Evolutionary conservation across 306 rosid species (phyloP).

Genomic region (Acmispon strigosus): DNA sequence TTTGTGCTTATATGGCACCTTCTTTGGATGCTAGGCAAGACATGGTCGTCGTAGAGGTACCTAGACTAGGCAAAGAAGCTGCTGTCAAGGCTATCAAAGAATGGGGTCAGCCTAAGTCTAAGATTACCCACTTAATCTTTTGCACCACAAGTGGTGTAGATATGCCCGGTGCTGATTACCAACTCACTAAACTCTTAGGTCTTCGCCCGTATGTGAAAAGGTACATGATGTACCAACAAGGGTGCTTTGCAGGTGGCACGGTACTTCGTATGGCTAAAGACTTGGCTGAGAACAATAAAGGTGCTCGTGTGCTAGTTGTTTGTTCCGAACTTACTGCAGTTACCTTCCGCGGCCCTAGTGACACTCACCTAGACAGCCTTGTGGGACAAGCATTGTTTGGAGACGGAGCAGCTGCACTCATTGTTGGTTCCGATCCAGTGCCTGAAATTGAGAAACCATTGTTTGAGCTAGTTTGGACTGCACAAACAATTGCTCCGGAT

Average conservation of each 20-base stretch:
- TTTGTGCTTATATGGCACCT: too few species aligned
- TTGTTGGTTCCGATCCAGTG: constrained; percentile 52
- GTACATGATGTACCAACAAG: too few species aligned
- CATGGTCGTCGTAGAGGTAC: constrained; percentile 63
- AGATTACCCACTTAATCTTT: too few species aligned
- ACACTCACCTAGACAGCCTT: too few species aligned
- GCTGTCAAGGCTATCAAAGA: constrained; percentile 40
- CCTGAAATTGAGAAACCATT: constrained; percentile 48
- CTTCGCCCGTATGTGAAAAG: constrained; percentile 33
- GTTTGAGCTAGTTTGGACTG: constrained; percentile 51
- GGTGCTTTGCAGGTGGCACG: not conserved
- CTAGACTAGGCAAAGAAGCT: constrained; percentile 63
- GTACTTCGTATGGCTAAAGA: constrained; percentile 32
- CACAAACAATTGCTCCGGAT: too few species aligned
- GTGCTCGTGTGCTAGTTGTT: constrained; percentile 28
- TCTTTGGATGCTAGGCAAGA: constrained; percentile 62
- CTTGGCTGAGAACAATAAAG: constrained; percentile 30
- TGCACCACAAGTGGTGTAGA: constrained; percentile 4
- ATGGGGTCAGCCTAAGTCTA: too few species aligned
- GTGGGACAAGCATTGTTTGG: too few species aligned
- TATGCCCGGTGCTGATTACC: constrained; percentile 73
- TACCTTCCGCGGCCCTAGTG: too few species aligned
- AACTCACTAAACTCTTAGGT: constrained; percentile 64
- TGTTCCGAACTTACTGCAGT: not conserved
- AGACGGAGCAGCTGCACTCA: not conserved